These are phyloP conservation scores for Ogataea nonfermentans DNA, from an alignment of 805 yeast genomes.

Conservation along the genomic window DNA sequence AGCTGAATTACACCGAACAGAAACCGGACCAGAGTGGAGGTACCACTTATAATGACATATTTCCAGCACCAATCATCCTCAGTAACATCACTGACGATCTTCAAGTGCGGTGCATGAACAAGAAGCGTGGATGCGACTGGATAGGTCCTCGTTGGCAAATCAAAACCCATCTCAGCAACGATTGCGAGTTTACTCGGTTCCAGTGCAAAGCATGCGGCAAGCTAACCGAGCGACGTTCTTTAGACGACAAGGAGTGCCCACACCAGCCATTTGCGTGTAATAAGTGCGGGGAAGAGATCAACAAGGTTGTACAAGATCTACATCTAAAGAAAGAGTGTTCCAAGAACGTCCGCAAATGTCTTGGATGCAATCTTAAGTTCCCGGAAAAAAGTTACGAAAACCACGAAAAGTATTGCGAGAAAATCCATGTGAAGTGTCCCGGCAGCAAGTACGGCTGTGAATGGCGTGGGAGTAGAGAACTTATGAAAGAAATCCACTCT, in stretches of 20 bases:
- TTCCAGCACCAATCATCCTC: conserved; percentile 56
- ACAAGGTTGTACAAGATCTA: conserved; percentile 28
- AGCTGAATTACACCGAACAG: conserved; percentile 32
- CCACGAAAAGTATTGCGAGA: conserved; percentile 44
- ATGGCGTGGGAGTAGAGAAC: conserved; percentile 41
- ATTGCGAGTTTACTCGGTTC: conserved; percentile 40
- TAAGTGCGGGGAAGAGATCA: conserved; percentile 35
- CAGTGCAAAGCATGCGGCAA: conserved; percentile 31
- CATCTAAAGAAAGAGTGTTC: conserved; percentile 43
- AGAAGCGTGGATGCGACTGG: conserved; percentile 55
- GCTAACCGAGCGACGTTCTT: conserved; percentile 22
- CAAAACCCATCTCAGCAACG: conserved; percentile 44
- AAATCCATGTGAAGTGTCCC: conserved; percentile 44
- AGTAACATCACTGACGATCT: conserved; percentile 62
- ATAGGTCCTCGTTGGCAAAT: conserved; percentile 58
- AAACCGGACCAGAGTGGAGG: conserved; percentile 6
- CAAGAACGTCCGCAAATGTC: conserved; percentile 37
- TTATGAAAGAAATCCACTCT: conserved; percentile 29
- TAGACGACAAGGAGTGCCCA: conserved; percentile 34
- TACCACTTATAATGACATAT: conserved; percentile 29
- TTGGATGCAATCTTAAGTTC: conserved; percentile 42
- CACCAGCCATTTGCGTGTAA: conserved; percentile 39
- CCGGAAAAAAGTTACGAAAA: conserved; percentile 38
- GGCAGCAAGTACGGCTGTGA: conserved; percentile 48
- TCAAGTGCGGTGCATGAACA: conserved; percentile 52